A percentile compares a stretch with the other conserved stretches of the same genome.
These are phyloP conservation scores for Saccharomyces hybrid DNA, from an alignment of 1,139 yeast genomes.

Conservation along the genomic window DNA sequence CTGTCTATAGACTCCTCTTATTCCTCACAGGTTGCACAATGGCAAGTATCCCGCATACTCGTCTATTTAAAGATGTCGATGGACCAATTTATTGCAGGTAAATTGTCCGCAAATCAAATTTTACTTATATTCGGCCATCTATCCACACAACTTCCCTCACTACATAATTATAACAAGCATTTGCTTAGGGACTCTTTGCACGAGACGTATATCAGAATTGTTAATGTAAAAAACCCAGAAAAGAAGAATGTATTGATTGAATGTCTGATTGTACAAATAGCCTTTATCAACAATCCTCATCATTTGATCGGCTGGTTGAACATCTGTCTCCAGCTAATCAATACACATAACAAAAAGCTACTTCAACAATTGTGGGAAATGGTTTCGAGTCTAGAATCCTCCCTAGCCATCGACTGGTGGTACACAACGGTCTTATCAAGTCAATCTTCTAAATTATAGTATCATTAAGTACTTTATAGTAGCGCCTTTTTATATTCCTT, in stretches of 20 bases:
- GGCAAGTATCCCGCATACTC: slow-evolving; percentile 18
- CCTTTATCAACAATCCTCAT: slow-evolving; percentile 9
- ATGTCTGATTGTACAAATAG: slow-evolving; percentile 20
- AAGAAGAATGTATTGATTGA: slow-evolving; percentile 13
- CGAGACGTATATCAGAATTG: slow-evolving; percentile 15
- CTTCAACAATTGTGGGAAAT: slow-evolving; percentile 11
- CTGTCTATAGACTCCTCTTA: slow-evolving; percentile 4
- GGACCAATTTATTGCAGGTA: slow-evolving; percentile 11
- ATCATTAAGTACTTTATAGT: not conserved
- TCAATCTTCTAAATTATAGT: not conserved
- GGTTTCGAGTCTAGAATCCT: slow-evolving; percentile 6
- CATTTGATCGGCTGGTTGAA: slow-evolving; percentile 3
- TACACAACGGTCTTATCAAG: slow-evolving; percentile 3
- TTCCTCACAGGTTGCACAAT: slow-evolving; percentile 4
- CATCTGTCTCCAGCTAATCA: slow-evolving; percentile 7
- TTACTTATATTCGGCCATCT: slow-evolving; percentile 14
- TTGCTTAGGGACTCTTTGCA: slow-evolving; percentile 18
- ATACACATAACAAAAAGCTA: not conserved
- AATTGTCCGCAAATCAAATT: slow-evolving; percentile 18
- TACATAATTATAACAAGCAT: slow-evolving; percentile 12
- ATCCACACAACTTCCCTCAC: slow-evolving; percentile 10
- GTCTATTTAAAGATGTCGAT: slow-evolving; percentile 14
- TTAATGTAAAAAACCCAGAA: slow-evolving; percentile 9
- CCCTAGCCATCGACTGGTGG: slow-evolving; percentile 15
- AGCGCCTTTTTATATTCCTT: not conserved